These are phyloP conservation scores for Marchantia paleacea DNA, from an alignment of 225 moss, liverwort and hornwort species.

Conservation along the genomic window DNA sequence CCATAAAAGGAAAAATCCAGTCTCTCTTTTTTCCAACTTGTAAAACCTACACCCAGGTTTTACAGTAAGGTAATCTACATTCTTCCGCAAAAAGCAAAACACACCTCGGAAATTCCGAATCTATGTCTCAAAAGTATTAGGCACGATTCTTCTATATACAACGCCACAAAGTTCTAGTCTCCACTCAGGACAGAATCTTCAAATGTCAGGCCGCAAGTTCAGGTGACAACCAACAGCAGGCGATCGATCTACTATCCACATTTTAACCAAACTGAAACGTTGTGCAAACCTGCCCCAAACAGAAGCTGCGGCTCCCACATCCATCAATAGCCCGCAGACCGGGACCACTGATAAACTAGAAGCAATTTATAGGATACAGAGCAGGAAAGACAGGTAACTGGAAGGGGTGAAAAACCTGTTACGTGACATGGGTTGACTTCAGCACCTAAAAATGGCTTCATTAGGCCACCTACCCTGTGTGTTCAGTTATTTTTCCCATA, in stretches of 20 bases:
- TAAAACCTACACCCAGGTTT: constrained; percentile 2
- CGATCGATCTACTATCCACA: not conserved
- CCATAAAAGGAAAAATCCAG: not conserved
- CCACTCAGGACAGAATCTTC: not conserved
- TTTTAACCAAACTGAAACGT: not conserved
- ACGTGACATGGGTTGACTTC: not conserved
- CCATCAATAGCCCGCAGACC: not conserved
- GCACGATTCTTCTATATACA: constrained; percentile 12
- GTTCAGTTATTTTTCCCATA: constrained; percentile 2
- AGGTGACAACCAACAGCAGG: constrained; percentile 6
- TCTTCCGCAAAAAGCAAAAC: constrained; percentile 5
- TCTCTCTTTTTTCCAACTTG: not conserved
- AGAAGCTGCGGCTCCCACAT: constrained; percentile 9
- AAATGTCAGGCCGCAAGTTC: not conserved
- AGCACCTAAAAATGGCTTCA: not conserved
- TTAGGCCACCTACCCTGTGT: constrained; percentile 8
- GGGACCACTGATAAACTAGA: constrained; percentile 10
- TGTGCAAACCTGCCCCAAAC: not conserved
- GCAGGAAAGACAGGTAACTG: constrained; percentile 16
- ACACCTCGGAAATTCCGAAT: not conserved
- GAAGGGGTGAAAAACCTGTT: not conserved
- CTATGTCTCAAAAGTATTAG: constrained; percentile 1
- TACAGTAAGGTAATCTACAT: not conserved
- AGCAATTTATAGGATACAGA: constrained; percentile 4
- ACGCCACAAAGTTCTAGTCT: constrained; percentile 2